Evolutionary conservation across 257 asterid genomes (phyloP).

Genomic region (Gardenia jasminoides): DNA sequence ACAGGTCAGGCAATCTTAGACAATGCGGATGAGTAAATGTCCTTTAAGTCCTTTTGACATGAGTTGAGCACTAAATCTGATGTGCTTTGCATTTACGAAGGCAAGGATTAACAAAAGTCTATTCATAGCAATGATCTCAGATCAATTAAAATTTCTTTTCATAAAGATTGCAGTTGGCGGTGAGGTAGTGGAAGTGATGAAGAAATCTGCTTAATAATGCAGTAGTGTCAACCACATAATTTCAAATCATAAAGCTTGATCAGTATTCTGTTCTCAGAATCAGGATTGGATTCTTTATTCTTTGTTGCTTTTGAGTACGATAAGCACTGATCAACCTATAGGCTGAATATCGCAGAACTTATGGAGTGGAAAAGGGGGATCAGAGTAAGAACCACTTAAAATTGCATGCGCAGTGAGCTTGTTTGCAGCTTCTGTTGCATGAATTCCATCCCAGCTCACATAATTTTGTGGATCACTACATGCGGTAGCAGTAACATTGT

Average conservation of each 20-base stretch:
- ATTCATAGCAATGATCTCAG: neutral
- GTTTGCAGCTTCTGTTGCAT: constrained; percentile 85
- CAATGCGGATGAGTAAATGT: neutral
- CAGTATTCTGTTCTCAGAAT: neutral
- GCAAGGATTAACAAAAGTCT: neutral
- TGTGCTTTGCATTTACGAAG: neutral
- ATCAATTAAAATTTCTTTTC: neutral
- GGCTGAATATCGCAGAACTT: constrained; percentile 50
- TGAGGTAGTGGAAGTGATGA: neutral
- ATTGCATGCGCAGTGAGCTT: constrained; percentile 54
- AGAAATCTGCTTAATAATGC: neutral
- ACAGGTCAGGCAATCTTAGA: neutral
- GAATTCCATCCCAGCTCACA: constrained; percentile 81
- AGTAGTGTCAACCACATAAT: neutral
- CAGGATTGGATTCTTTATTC: neutral
- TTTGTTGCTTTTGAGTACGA: neutral
- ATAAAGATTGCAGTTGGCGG: neutral
- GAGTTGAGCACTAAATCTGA: neutral
- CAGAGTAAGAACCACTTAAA: constrained; percentile 48
- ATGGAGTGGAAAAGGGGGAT: constrained; percentile 50
- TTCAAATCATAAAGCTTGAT: neutral
- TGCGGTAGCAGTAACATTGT: constrained; percentile 40
- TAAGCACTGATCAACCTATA: constrained; percentile 30
- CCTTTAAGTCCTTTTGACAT: neutral
- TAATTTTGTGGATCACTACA: constrained; percentile 63